phyloP scores from a whole-genome alignment of 2,329 filamentous ascomycete species.

The Coleophoma crateriformis region DNA sequence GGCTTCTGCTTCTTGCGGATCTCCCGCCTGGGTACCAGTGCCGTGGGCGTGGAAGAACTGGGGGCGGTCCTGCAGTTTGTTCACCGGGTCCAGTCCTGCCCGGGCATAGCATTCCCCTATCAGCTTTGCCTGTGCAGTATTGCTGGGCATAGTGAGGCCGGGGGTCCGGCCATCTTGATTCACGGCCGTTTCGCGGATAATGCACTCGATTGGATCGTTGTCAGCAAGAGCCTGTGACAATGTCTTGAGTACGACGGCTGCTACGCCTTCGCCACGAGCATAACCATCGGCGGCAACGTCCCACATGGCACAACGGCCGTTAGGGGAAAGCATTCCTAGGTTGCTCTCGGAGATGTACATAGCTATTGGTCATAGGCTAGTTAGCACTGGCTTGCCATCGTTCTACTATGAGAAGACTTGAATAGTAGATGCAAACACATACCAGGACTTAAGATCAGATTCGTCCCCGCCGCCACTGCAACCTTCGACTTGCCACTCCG shows the following conservation, averaged over 20 bases:
- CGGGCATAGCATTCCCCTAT: slow-evolving; percentile 2
- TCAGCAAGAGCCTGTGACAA: not conserved
- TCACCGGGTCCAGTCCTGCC: slow-evolving; percentile 1
- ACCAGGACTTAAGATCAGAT: slow-evolving; percentile 7
- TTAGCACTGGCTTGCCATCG: slow-evolving; percentile 27
- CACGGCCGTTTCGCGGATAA: slow-evolving; percentile 44
- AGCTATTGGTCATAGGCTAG: slow-evolving; percentile 2
- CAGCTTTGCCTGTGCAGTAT: slow-evolving; percentile 29
- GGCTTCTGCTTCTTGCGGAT: slow-evolving; percentile 11
- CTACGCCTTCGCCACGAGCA: not conserved
- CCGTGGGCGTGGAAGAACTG: slow-evolving; percentile 11
- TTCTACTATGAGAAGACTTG: slow-evolving; percentile 20
- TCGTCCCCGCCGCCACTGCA: slow-evolving; percentile 10
- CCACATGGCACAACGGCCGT: not conserved
- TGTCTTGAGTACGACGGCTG: not conserved
- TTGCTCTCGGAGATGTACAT: not conserved
- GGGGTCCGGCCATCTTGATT: slow-evolving; percentile 55
- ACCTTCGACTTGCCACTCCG: slow-evolving; percentile 12
- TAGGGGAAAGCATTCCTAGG: not conserved
- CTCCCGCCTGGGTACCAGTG: slow-evolving; percentile 11
- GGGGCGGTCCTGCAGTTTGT: not conserved
- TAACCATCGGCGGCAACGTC: not conserved
- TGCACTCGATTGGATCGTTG: not conserved
- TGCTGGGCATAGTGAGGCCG: slow-evolving; percentile 49
- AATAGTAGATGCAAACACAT: not conserved